A percentile compares a stretch with the other conserved stretches of the same genome.
Conservation (phyloP, 1,284 basidiomycete species). For the Golubevia sp. region DNA sequence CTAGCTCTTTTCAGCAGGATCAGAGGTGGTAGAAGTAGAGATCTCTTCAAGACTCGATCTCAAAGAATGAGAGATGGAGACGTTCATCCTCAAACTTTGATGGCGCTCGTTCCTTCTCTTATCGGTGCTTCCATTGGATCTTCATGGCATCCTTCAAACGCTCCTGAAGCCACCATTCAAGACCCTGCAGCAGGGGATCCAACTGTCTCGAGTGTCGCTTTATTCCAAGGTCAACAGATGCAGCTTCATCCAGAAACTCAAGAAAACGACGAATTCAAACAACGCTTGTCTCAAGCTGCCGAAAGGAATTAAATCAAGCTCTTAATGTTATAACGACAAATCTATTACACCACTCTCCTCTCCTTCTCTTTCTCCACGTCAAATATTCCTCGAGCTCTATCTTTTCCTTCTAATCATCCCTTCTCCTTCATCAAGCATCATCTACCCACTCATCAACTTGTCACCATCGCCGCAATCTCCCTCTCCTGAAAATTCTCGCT, state of each 20-base stretch:
- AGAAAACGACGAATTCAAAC: conserved; percentile 18
- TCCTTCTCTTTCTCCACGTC: no score
- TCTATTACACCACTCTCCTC: no score
- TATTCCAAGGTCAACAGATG: conserved; percentile 43
- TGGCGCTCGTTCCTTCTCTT: conserved; percentile 63
- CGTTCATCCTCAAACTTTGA: conserved; percentile 72
- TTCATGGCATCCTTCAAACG: conserved; percentile 67
- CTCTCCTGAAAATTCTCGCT: no score
- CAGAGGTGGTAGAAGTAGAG: conserved; percentile 75
- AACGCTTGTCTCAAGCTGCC: no score
- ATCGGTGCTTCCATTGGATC: conserved; percentile 47
- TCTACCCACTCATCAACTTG: no score
- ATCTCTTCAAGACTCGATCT: conserved; percentile 61
- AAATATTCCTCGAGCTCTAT: no score
- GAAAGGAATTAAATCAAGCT: no score
- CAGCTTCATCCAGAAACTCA: conserved; percentile 49
- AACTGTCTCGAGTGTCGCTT: conserved; percentile 18
- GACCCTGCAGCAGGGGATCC: conserved; percentile 18
- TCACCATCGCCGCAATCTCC: no score
- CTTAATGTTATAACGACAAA: no score
- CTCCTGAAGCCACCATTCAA: conserved; percentile 3
- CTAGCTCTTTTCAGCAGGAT: conserved; percentile 39
- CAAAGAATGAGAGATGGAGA: conserved; percentile 51
- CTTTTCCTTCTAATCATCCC: no score
- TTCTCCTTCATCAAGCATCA: no score